These are phyloP conservation scores for Mycocentrospora acerina DNA, from an alignment of 2,329 filamentous ascomycete species.

Conservation along the genomic window DNA sequence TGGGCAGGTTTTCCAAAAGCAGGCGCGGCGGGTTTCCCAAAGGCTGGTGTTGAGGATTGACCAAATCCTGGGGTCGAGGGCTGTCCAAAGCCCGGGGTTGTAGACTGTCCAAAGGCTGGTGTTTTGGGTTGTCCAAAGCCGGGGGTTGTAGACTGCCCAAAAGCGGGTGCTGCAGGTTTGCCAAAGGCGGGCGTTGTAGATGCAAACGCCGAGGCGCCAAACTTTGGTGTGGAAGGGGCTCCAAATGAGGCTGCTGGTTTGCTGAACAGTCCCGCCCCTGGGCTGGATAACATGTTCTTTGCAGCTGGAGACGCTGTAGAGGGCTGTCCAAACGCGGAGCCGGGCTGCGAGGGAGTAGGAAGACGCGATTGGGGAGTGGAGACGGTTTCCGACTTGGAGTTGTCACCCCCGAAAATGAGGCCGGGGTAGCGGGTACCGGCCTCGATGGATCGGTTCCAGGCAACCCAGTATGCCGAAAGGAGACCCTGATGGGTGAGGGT, in stretches of 20 bases:
- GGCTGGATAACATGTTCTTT: neutral
- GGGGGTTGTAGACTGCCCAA: constrained; percentile 22
- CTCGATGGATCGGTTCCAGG: constrained; percentile 84
- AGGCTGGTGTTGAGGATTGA: constrained; percentile 12
- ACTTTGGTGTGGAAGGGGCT: constrained; percentile 22
- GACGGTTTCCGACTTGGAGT: constrained; percentile 19
- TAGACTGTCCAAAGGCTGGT: constrained; percentile 29
- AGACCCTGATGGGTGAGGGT: constrained; percentile 87
- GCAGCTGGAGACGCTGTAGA: constrained; percentile 11
- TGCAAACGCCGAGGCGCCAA: constrained; percentile 21
- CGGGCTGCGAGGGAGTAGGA: constrained; percentile 10
- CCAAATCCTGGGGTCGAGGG: constrained; percentile 29
- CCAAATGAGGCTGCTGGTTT: constrained; percentile 25
- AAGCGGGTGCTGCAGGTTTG: constrained; percentile 18
- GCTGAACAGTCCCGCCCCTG: constrained; percentile 6
- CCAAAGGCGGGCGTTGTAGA: constrained; percentile 8
- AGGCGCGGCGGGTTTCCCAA: constrained; percentile 9
- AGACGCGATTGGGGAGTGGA: constrained; percentile 17
- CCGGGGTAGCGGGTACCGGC: constrained; percentile 72
- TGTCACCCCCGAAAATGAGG: constrained; percentile 53
- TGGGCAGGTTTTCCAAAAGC: constrained; percentile 21
- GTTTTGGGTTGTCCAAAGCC: constrained; percentile 17
- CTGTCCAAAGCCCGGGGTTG: constrained; percentile 13
- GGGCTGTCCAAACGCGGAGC: constrained; percentile 13
- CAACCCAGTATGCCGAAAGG: constrained; percentile 83